These are phyloP conservation scores for Blastomyces parvus DNA, from an alignment of 2,329 filamentous ascomycete genomes.

Conservation along the genomic window DNA sequence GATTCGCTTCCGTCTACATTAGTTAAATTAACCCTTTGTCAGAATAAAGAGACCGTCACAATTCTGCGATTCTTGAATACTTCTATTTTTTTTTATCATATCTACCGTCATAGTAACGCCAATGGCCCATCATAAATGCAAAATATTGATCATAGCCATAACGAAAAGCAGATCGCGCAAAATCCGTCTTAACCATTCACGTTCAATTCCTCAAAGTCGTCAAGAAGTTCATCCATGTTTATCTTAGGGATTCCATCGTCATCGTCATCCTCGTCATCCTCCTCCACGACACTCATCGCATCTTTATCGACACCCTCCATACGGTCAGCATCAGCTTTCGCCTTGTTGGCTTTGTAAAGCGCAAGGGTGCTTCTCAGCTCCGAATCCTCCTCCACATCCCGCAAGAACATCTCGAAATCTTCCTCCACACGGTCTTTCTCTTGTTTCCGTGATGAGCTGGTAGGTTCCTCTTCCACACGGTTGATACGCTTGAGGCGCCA, in stretches of 20 bases:
- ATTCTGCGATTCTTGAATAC: background rate
- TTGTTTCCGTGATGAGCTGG: constrained; percentile 12
- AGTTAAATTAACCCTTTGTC: background rate
- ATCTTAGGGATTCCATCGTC: constrained; percentile 61
- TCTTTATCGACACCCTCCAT: constrained; percentile 39
- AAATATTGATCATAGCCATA: constrained; percentile 5
- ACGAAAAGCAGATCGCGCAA: background rate
- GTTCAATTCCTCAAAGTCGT: constrained; percentile 84
- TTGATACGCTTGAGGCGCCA: constrained; percentile 95
- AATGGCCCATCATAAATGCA: constrained; percentile 5
- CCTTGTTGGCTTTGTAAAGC: constrained; percentile 64
- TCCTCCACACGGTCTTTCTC: constrained; percentile 84
- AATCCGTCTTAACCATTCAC: constrained; percentile 37
- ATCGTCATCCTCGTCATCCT: constrained; percentile 47
- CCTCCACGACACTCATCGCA: constrained; percentile 39
- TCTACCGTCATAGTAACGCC: background rate
- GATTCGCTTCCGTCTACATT: background rate
- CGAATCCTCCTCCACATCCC: constrained; percentile 89
- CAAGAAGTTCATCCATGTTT: constrained; percentile 70
- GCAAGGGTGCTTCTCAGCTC: constrained; percentile 77
- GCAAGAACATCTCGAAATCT: constrained; percentile 95
- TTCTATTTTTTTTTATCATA: background rate
- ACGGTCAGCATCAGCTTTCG: constrained; percentile 39
- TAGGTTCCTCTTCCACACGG: constrained; percentile 68
- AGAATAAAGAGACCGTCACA: background rate